These are phyloP conservation scores for Acrocalymma vagum DNA, from an alignment of 2,329 filamentous ascomycete genomes.

Conservation along the genomic window DNA sequence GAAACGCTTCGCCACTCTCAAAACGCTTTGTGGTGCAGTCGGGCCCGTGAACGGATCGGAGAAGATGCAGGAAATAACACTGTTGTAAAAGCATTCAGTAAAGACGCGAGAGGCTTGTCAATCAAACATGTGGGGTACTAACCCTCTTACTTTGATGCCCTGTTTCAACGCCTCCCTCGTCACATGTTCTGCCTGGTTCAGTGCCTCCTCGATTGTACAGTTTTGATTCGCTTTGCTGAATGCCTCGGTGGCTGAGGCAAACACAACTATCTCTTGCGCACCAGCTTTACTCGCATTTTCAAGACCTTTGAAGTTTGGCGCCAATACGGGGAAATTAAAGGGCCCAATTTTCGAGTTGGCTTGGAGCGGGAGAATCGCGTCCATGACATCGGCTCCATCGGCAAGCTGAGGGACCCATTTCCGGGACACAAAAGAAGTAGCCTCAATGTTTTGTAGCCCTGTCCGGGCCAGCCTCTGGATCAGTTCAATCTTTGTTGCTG, in stretches of 20 bases:
- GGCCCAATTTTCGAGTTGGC: not conserved
- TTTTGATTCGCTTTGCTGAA: slow-evolving; percentile 55
- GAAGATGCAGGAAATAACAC: slow-evolving; percentile 51
- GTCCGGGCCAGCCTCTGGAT: slow-evolving; percentile 57
- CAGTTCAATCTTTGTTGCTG: slow-evolving; percentile 59
- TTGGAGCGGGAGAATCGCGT: slow-evolving; percentile 9
- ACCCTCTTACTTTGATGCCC: slow-evolving; percentile 40
- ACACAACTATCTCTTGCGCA: slow-evolving; percentile 51
- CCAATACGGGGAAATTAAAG: slow-evolving; percentile 44
- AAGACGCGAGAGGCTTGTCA: too few species aligned
- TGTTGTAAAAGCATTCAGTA: not conserved
- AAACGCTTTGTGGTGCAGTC: slow-evolving; percentile 23
- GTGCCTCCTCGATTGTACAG: slow-evolving; percentile 48
- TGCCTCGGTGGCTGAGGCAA: slow-evolving; percentile 52
- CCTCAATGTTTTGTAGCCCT: slow-evolving; percentile 60
- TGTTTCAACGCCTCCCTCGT: slow-evolving; percentile 31
- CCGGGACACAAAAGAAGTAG: slow-evolving; percentile 62
- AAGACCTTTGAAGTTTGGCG: slow-evolving; percentile 52
- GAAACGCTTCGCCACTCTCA: slow-evolving; percentile 18
- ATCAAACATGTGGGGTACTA: slow-evolving; percentile 39
- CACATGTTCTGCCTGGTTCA: slow-evolving; percentile 45
- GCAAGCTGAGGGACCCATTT: slow-evolving; percentile 63
- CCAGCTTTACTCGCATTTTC: slow-evolving; percentile 64
- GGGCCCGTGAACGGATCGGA: slow-evolving; percentile 48
- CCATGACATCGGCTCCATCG: slow-evolving; percentile 25